Percentiles rank a stretch among this genome's conserved stretches.
Conservation (phyloP, 208 protist genomes). For the Trypanosomatidae sp. region DNA sequence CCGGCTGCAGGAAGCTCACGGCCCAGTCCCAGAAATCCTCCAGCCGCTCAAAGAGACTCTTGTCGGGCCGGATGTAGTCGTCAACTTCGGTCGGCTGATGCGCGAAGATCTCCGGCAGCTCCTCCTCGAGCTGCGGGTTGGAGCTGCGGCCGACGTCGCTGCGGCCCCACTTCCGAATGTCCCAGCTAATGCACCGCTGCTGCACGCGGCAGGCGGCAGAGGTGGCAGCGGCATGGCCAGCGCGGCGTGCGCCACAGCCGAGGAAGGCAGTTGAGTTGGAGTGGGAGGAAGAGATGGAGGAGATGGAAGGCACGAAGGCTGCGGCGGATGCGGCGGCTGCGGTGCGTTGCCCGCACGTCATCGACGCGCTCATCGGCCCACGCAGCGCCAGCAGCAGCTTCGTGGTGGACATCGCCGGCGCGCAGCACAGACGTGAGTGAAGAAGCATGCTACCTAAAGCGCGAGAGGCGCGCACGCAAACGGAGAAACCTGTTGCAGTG, state of each 20-base stretch:
- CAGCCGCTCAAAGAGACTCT: conserved; percentile 77
- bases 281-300: too few species aligned
- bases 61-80: conserved; percentile 86
- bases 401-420: conserved; percentile 6
- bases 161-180: conserved; percentile 51
- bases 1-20: conserved; percentile 81
- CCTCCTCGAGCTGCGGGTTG: conserved; percentile 62
- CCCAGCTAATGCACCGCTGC: conserved; percentile 62
- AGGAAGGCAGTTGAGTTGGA: not conserved
- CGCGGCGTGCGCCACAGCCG: not conserved
- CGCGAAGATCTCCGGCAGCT: conserved; percentile 85
- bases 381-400: too few species aligned
- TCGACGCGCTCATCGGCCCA: too few species aligned
- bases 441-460: conserved; percentile 15
- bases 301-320: too few species aligned
- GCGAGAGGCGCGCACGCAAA: not conserved
- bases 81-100: conserved; percentile 80
- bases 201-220: conserved; percentile 14
- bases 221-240: not conserved
- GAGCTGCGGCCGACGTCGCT: conserved; percentile 32
- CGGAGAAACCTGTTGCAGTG: not conserved
- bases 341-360: too few species aligned
- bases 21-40: conserved; percentile 91
- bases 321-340: too few species aligned
- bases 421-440: not conserved